Conservation (phyloP, 257 asterid genomes). For the Fraxinus cuspidata region DNA sequence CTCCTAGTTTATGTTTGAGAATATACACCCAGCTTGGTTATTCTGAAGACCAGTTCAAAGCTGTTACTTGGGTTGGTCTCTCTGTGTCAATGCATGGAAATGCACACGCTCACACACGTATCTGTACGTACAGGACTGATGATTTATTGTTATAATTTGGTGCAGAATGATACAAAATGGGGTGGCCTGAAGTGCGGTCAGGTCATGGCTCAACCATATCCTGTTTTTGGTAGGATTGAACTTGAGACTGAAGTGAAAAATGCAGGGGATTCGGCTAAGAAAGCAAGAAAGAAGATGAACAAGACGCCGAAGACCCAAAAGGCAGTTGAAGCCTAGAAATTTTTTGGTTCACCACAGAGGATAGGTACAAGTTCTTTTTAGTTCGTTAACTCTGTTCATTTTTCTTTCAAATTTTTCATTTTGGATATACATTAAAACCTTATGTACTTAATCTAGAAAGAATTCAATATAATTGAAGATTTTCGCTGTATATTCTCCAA, state of each 20-base stretch:
- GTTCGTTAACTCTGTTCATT: not conserved
- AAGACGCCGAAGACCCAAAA: constrained; percentile 41
- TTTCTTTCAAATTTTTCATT: not conserved
- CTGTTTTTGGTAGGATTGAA: constrained; percentile 83
- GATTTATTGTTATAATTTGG: constrained; percentile 20
- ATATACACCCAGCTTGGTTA: constrained; percentile 89
- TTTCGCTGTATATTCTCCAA: not conserved
- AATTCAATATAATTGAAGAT: not conserved
- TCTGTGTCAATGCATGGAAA: constrained; percentile 31
- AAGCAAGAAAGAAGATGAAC: constrained; percentile 45
- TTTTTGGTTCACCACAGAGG: not conserved
- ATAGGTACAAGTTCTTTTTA: not conserved
- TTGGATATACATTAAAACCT: not conserved
- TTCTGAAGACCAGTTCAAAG: constrained; percentile 72
- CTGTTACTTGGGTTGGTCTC: constrained; percentile 63
- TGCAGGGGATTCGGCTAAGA: constrained; percentile 47
- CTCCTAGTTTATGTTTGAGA: constrained; percentile 68
- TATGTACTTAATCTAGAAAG: not conserved
- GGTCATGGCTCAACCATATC: constrained; percentile 65
- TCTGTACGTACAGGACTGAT: constrained; percentile 8
- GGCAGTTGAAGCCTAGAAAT: constrained; percentile 56
- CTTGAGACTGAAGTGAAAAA: constrained; percentile 39
- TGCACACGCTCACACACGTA: not conserved
- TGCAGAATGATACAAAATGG: constrained; percentile 83
- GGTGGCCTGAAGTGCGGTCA: constrained; percentile 87